These are phyloP conservation scores for Ilyonectria robusta DNA, from an alignment of 2,329 filamentous ascomycete species.

Conservation along the genomic window DNA sequence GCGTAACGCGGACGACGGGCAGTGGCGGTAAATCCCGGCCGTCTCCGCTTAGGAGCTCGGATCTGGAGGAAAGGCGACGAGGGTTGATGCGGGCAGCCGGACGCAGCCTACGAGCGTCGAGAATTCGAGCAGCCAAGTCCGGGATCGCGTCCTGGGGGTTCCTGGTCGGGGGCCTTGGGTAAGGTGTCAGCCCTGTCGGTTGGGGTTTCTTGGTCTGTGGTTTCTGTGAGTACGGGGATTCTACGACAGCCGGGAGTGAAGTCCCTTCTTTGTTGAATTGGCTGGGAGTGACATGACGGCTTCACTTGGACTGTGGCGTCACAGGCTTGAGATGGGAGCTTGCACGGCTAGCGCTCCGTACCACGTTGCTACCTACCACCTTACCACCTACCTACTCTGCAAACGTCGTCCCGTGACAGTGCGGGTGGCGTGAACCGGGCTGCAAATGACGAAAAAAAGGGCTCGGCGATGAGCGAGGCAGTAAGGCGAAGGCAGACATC, in stretches of 20 bases:
- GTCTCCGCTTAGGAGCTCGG: constrained; percentile 37
- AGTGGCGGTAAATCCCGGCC: constrained; percentile 45
- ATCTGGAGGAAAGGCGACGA: constrained; percentile 29
- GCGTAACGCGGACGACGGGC: constrained; percentile 29
- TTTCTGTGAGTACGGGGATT: not conserved
- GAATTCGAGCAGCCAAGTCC: constrained; percentile 31
- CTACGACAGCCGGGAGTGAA: not conserved
- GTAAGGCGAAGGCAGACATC: constrained; percentile 18
- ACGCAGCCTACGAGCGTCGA: constrained; percentile 36
- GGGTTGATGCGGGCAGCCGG: not conserved
- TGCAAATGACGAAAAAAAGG: constrained; percentile 20
- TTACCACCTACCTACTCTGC: not conserved
- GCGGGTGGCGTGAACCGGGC: constrained; percentile 19
- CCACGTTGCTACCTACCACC: not conserved
- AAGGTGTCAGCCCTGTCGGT: constrained; percentile 25
- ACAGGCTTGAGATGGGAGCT: not conserved
- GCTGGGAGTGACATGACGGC: not conserved
- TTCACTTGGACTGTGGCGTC: not conserved
- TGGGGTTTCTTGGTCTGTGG: not conserved
- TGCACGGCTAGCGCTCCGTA: not conserved
- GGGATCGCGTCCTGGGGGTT: constrained; percentile 29
- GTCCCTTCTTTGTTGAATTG: not conserved
- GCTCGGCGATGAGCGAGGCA: constrained; percentile 19
- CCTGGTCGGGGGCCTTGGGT: constrained; percentile 15
- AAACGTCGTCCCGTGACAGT: constrained; percentile 5